Conservation (phyloP, 2,329 filamentous ascomycete species). For the Metarhizium humberi region DNA sequence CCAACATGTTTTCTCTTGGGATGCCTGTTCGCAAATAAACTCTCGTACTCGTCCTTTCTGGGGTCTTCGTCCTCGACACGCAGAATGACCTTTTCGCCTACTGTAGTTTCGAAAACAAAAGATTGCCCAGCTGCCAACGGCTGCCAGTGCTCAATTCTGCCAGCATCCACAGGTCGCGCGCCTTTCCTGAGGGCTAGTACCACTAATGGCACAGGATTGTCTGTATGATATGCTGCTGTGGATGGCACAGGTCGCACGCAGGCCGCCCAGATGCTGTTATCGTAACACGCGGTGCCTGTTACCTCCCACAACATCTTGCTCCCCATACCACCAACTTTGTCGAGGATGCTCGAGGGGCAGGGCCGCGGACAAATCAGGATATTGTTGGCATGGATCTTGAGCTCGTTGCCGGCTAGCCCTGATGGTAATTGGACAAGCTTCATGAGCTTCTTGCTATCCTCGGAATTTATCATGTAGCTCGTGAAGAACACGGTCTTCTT, state of each 20-base stretch:
- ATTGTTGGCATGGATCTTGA: constrained; percentile 78
- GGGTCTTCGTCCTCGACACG: constrained; percentile 66
- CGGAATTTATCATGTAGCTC: constrained; percentile 70
- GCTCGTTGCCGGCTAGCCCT: constrained; percentile 55
- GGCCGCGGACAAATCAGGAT: constrained; percentile 81
- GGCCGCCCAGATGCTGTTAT: constrained; percentile 83
- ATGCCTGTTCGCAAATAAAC: constrained; percentile 49
- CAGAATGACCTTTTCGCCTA: constrained; percentile 79
- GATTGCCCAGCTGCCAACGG: constrained; percentile 61
- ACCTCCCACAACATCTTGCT: constrained; percentile 79
- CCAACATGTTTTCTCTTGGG: constrained; percentile 50
- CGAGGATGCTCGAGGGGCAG: constrained; percentile 61
- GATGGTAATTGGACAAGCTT: constrained; percentile 57
- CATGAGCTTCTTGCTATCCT: constrained; percentile 64
- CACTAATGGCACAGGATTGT: constrained; percentile 68
- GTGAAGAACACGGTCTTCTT: constrained; percentile 88
- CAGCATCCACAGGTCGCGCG: constrained; percentile 68
- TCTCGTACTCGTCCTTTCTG: constrained; percentile 54
- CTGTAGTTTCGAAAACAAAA: constrained; percentile 70
- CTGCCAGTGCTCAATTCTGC: constrained; percentile 76
- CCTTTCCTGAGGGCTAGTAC: constrained; percentile 74
- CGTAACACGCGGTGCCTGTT: constrained; percentile 61
- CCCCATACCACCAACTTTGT: constrained; percentile 81
- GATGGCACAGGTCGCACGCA: constrained; percentile 63
- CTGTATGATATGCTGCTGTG: constrained; percentile 62